These are phyloP conservation scores for Trichomonascus vanleenenianus DNA, from an alignment of 805 yeast genomes.

Conservation along the genomic window DNA sequence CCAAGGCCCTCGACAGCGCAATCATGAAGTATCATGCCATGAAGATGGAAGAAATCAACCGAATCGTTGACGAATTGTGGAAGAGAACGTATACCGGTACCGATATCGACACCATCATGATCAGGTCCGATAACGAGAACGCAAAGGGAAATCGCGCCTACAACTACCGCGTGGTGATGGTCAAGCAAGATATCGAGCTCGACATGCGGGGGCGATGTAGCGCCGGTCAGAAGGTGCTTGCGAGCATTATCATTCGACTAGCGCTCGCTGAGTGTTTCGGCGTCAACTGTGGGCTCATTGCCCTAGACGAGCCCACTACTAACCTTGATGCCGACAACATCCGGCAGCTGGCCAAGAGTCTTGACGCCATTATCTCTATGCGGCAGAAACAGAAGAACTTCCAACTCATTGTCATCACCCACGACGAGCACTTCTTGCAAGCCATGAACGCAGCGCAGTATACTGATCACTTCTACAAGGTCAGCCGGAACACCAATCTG, in stretches of 20 bases:
- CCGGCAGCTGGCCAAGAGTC: conserved; percentile 75
- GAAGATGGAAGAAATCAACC: conserved; percentile 89
- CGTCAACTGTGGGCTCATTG: conserved; percentile 87
- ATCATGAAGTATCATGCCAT: conserved; percentile 86
- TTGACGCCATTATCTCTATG: conserved; percentile 64
- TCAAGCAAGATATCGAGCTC: conserved; percentile 79
- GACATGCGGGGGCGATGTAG: conserved; percentile 99
- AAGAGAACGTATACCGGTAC: conserved; percentile 89
- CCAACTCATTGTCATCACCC: conserved; percentile 92
- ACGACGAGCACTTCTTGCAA: conserved; percentile 83
- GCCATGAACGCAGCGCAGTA: conserved; percentile 80
- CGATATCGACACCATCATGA: conserved; percentile 85
- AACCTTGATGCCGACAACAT: conserved; percentile 86
- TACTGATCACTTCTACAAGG: conserved; percentile 79
- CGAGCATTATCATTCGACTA: conserved; percentile 81
- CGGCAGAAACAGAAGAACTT: conserved; percentile 78
- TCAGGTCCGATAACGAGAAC: conserved; percentile 67
- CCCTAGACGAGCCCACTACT: conserved; percentile 96
- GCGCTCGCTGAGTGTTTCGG: conserved; percentile 97
- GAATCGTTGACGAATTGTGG: conserved; percentile 88
- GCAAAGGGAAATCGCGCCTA: conserved; percentile 53
- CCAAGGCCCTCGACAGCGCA: conserved; percentile 83
- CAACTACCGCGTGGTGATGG: conserved; percentile 92
- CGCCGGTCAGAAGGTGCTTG: conserved; percentile 94
- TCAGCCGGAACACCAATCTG: conserved; percentile 73